Percentiles rank a stretch among this genome's conserved stretches.
Evolutionary conservation across 2,329 filamentous ascomycete genomes (phyloP).

Genomic region (Phaeoacremonium minimum): DNA sequence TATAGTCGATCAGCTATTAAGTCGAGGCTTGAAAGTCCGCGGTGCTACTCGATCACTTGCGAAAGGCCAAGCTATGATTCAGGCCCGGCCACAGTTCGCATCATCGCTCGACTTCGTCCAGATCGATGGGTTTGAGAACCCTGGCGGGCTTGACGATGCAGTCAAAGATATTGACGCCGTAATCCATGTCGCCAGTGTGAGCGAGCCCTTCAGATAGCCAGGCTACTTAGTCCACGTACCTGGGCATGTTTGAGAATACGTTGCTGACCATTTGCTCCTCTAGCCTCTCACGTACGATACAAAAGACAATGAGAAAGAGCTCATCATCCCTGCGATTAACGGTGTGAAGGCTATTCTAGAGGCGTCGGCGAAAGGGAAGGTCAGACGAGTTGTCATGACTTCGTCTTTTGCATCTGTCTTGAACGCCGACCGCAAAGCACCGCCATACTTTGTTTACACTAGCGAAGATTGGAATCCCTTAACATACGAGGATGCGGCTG

Average conservation of each 20-base stretch:
- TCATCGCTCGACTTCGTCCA: constrained; percentile 23
- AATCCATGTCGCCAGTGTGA: constrained; percentile 39
- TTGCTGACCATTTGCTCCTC: too few relatives aligned
- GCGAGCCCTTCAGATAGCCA: too few relatives aligned
- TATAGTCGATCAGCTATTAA: constrained; percentile 18
- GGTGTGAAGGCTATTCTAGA: constrained; percentile 35
- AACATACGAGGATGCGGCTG: constrained; percentile 34
- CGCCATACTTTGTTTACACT: constrained; percentile 36
- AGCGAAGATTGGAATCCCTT: constrained; percentile 44
- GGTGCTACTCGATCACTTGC: constrained; percentile 16
- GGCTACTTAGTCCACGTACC: too few relatives aligned
- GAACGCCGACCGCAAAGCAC: constrained; percentile 27
- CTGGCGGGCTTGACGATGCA: constrained; percentile 27
- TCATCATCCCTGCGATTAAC: constrained; percentile 37
- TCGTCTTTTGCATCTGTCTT: constrained; percentile 45
- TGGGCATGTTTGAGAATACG: too few relatives aligned
- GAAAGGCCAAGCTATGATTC: constrained; percentile 16
- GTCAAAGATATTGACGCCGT: constrained; percentile 30
- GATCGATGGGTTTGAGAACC: constrained; percentile 27
- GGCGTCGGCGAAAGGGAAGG: constrained; percentile 23
- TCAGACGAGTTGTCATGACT: constrained; percentile 42
- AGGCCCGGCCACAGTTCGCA: constrained; percentile 21
- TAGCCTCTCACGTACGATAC: constrained; percentile 27
- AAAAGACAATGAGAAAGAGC: constrained; percentile 32
- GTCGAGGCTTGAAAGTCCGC: constrained; percentile 17